phyloP scores from a whole-genome alignment of 75 land plant species.

The Sequoiadendron giganteum region DNA sequence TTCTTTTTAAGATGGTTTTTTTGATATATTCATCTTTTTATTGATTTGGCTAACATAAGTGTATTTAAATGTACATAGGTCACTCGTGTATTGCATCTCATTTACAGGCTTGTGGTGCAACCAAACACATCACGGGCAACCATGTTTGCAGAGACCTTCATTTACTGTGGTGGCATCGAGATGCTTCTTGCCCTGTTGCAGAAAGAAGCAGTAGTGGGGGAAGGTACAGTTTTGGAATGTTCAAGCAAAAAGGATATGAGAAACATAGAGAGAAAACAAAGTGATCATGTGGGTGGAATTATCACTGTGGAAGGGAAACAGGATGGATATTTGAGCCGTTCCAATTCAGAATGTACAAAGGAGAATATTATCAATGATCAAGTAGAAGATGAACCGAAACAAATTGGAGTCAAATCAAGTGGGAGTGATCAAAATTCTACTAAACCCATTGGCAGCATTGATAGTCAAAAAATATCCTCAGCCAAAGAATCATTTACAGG shows the following conservation, averaged over 20 bases:
- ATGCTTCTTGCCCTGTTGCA: conserved; percentile 82
- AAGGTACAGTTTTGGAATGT: conserved; percentile 23
- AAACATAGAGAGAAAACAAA: not conserved
- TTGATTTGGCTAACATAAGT: conserved; percentile 8
- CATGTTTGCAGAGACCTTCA: conserved; percentile 84
- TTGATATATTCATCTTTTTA: not conserved
- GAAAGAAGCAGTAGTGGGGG: conserved; percentile 78
- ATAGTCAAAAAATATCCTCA: conserved; percentile 37
- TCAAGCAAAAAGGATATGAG: conserved; percentile 10
- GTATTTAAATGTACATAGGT: conserved; percentile 49
- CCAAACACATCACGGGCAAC: conserved; percentile 85
- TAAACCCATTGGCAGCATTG: not conserved
- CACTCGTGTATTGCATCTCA: conserved; percentile 83
- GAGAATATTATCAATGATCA: conserved; percentile 4
- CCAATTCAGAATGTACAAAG: not conserved
- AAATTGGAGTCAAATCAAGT: not conserved
- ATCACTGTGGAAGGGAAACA: conserved; percentile 3
- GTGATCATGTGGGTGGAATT: not conserved
- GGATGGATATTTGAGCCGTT: conserved; percentile 6
- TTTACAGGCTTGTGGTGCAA: conserved; percentile 88
- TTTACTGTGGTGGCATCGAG: conserved; percentile 88
- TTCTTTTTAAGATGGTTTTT: not conserved
- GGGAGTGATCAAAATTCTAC: conserved; percentile 1
- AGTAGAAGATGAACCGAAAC: not conserved
- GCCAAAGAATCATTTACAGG: conserved; percentile 34